Conservation (phyloP, 1,139 yeast genomes). For the Scheffersomyces insectosa region DNA sequence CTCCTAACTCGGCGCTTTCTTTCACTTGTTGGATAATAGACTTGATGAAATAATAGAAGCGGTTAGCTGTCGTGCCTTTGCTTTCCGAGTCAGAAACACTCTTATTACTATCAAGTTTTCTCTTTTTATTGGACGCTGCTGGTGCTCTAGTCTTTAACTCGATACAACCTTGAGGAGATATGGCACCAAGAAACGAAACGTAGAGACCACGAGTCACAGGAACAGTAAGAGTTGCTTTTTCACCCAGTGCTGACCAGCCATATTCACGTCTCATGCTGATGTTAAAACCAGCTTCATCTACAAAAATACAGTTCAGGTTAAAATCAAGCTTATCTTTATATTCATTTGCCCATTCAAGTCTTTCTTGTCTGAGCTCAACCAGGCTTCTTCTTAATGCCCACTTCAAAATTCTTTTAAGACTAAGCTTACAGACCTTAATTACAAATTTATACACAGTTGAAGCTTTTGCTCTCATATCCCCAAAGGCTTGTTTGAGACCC, state of each 20-base stretch:
- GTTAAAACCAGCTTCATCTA: slow-evolving; percentile 5
- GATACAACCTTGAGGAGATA: background rate
- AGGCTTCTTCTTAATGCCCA: background rate
- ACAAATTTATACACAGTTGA: background rate
- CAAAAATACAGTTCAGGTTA: slow-evolving; percentile 3
- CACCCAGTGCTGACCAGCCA: slow-evolving; percentile 1
- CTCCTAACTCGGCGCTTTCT: background rate
- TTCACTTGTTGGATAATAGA: background rate
- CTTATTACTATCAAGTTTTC: background rate
- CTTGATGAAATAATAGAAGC: background rate
- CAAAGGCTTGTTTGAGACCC: background rate
- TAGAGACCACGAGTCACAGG: background rate
- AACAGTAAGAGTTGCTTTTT: slow-evolving; percentile 1
- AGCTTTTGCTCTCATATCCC: background rate
- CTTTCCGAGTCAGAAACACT: background rate
- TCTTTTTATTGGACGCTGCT: background rate
- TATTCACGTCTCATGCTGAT: slow-evolving; percentile 3
- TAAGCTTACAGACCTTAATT: background rate
- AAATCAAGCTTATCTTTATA: slow-evolving; percentile 1
- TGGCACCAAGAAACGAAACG: background rate
- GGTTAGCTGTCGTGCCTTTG: slow-evolving; percentile 1
- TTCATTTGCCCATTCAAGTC: background rate
- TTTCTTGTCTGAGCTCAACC: slow-evolving; percentile 1
- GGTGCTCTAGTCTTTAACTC: slow-evolving; percentile 1
- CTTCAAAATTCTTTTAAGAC: background rate